Base-by-base conservation (phyloP, 2,329 filamentous ascomycete species). In the Xylariaceae sp. region DNA sequence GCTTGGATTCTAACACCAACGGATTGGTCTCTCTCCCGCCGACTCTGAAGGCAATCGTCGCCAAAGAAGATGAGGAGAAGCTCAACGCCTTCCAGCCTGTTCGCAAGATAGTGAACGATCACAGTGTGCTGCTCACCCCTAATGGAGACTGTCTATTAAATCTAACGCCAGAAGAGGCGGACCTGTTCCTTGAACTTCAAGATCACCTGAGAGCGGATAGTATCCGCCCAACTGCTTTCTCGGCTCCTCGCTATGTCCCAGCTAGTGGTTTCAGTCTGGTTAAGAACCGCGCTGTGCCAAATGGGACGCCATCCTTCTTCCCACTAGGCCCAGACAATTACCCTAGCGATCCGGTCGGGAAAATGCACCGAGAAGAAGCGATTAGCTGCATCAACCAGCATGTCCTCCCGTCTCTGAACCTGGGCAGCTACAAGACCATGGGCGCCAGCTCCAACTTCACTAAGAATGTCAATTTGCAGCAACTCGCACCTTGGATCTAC, bases 101-200 rank as follows among this genome's bases (percentile, higher is more conserved):
- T 7, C 82, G 81, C 58, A 88, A 88, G 70, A 74, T 86, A 34
- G 77, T 86, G 2, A 86, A 89, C 60, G 86, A 85, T 53, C 81
- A 83, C 70, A 82, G 88, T 23, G 86, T 90, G 61, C 81, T 93
- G 64, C 84, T 93, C 49, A 92, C 90, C 0, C 88, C 90, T 0
- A 87, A 89, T 60, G 90, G 90, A 9, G 87, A 91, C 61, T 90
- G 89, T 69, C 79, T 94, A n/a, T 86, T 88, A 62, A 88, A 89
- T 56, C 75, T 95, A 51, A 86, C 81, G 1, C 75, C 81, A 3
- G 84, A 88, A 37, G 87, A 93, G 61, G 90, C 93, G 68, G 79
- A 87, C 29, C 82, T 82, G 4, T 93, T 89, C 63, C 76, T 94
- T 9, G 79, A 85, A 47, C 80, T 94, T 4, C 91, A 94, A 71